Base-by-base conservation (phyloP, 176 grass and related monocot species). In the Poa pratensis region DNA sequence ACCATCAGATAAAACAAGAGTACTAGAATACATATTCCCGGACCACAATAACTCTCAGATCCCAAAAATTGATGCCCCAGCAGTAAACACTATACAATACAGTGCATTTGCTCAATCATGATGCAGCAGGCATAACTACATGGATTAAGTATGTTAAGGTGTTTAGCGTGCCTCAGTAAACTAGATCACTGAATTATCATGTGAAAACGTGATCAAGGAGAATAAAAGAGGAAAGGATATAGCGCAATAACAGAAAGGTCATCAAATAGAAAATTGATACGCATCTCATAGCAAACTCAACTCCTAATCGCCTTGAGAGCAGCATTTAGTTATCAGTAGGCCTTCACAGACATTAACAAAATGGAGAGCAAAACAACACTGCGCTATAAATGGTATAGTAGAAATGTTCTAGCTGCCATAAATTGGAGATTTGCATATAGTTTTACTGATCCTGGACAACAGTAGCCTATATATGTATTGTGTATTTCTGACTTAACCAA, bases 221-320 rank as follows among this genome's bases (percentile, higher is more conserved):
- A 15, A 15, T 53, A 45, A 77, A 78, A 37, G 6, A 22, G 28
- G 15, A 61, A 77, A 85, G 0, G 11, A 66, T 28, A 54, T 23
- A 55, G 58, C 4, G 0, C 9, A 83, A 23, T 54, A 0, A 46
- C 30, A 80, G 16, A 40, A 70, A 84, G 30, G 20, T 5, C 26
- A 66, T 19, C 67, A 80, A 80, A 24, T 6, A 18, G 3, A 34
- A 43, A 28, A 71, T 45, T 57, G 30, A 45, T 48, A 66, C 65
- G 35, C 1, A 84, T 57, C 57, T 34, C 34, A 34, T 45, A 89
- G n/a, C n/a, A n/a, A n/a, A n/a, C n/a, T n/a, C n/a, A n/a, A n/a
- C n/a, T n/a, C n/a, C n/a, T n/a, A n/a, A n/a, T n/a, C n/a, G n/a
- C n/a, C n/a, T n/a, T n/a, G n/a, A n/a, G 55, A 45, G 37, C 14